A percentile compares a stretch with the other conserved stretches of the same genome.
Conservation (phyloP, 805 yeast species). For the Zygosaccharomyces bailii region DNA sequence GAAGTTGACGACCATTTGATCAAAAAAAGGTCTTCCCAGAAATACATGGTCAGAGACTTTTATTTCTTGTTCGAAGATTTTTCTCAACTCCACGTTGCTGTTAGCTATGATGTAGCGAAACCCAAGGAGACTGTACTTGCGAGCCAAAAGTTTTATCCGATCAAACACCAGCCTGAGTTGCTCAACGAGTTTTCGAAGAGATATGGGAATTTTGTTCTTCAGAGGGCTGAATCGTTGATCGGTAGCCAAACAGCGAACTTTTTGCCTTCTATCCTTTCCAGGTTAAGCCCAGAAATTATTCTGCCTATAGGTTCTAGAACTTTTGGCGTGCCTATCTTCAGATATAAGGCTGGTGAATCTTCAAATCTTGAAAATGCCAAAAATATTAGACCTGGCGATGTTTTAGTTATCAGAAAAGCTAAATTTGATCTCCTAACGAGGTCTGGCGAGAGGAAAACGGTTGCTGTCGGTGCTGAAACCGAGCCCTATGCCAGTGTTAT, state of each 20-base stretch:
- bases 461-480: conserved; percentile 56
- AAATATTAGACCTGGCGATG: conserved; percentile 79
- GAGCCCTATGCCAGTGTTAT: conserved; percentile 59
- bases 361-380: conserved; percentile 50
- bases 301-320: conserved; percentile 62
- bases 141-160: conserved; percentile 39
- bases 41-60: conserved; percentile 52
- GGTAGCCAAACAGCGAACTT: conserved; percentile 29
- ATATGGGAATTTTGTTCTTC: conserved; percentile 51
- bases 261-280: conserved; percentile 38
- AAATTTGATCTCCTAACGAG: conserved; percentile 64
- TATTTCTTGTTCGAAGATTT: conserved; percentile 72
- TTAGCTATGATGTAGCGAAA: conserved; percentile 51
- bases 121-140: conserved; percentile 48
- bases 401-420: conserved; percentile 71
- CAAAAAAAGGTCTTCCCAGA: conserved; percentile 54
- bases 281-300: conserved; percentile 41
- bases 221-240: conserved; percentile 40
- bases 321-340: conserved; percentile 52
- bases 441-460: conserved; percentile 45
- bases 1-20: conserved; percentile 63
- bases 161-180: conserved; percentile 43
- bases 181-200: conserved; percentile 48
- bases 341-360: conserved; percentile 53
- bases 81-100: conserved; percentile 59